phyloP scores from a whole-genome alignment of 768 basidiomycete genomes.

The Suillus bovinus region DNA sequence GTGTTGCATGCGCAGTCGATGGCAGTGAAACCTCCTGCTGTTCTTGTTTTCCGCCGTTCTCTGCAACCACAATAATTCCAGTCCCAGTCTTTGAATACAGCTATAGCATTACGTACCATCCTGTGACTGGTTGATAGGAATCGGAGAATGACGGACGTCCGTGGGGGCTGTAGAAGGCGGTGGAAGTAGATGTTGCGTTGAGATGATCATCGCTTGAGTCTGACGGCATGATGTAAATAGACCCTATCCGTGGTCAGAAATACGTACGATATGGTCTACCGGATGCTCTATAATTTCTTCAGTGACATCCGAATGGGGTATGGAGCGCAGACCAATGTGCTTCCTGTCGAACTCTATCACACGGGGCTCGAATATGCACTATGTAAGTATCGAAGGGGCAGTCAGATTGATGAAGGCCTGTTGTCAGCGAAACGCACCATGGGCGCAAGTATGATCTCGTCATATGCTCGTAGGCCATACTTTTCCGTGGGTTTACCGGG shows the following conservation, averaged over 20 bases:
- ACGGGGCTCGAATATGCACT: conserved; percentile 94
- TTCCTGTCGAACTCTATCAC: conserved; percentile 89
- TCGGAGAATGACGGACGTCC: conserved; percentile 28
- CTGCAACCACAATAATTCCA: conserved; percentile 26
- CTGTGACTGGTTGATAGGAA: conserved; percentile 25
- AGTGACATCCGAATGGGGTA: conserved; percentile 61
- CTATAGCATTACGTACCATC: conserved; percentile 20
- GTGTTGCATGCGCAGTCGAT: conserved; percentile 33
- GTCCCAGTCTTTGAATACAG: not conserved
- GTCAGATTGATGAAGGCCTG: conserved; percentile 1
- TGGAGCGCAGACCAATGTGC: conserved; percentile 46
- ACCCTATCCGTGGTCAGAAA: not conserved
- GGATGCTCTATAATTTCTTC: conserved; percentile 71
- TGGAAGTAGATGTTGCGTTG: conserved; percentile 76
- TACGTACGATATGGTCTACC: conserved; percentile 51
- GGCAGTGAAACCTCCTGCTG: conserved; percentile 36
- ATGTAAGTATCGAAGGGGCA: not conserved
- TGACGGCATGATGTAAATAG: conserved; percentile 31
- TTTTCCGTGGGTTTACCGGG: conserved; percentile 80
- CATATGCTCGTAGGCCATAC: conserved; percentile 88
- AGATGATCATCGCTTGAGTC: conserved; percentile 91
- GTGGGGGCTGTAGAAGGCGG: conserved; percentile 25
- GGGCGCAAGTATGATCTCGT: conserved; percentile 92
- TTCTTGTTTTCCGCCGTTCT: conserved; percentile 32
- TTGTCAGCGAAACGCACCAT: conserved; percentile 59